Evolutionary conservation across 805 yeast genomes (phyloP).

Genomic region (Monosporozyma solicola): DNA sequence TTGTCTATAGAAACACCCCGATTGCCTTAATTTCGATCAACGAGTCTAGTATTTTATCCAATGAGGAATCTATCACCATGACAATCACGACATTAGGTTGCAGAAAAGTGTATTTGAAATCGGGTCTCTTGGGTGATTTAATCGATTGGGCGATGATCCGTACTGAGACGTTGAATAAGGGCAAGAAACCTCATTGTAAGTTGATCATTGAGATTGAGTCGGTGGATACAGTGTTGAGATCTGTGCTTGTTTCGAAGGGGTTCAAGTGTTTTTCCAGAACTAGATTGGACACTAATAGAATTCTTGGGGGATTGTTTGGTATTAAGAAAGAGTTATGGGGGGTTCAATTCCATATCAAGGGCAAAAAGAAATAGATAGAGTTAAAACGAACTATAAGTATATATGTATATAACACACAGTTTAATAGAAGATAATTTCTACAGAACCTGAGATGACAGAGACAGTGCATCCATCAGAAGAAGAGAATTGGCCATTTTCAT

Average conservation of each 20-base stretch:
- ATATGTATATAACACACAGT: not conserved
- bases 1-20: slow-evolving; percentile 61
- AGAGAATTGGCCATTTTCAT: slow-evolving; percentile 68
- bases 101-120: slow-evolving; percentile 55
- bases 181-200: not conserved
- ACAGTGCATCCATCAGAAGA: slow-evolving; percentile 75
- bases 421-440: slow-evolving; percentile 49
- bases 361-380: not conserved
- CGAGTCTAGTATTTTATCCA: slow-evolving; percentile 35
- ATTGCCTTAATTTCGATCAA: slow-evolving; percentile 50
- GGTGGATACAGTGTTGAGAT: slow-evolving; percentile 38
- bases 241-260: slow-evolving; percentile 34
- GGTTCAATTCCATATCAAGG: slow-evolving; percentile 30
- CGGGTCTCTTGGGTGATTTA: slow-evolving; percentile 57
- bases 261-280: slow-evolving; percentile 33
- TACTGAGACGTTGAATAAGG: slow-evolving; percentile 33
- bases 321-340: slow-evolving; percentile 28
- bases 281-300: slow-evolving; percentile 20
- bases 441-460: slow-evolving; percentile 49
- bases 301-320: slow-evolving; percentile 27
- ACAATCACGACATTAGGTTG: slow-evolving; percentile 52
- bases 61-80: slow-evolving; percentile 38
- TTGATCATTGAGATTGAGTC: slow-evolving; percentile 43
- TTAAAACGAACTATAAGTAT: not conserved
- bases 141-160: slow-evolving; percentile 51